These are phyloP conservation scores for Termitomyces sp. DNA, from an alignment of 768 basidiomycete genomes.

Conservation along the genomic window DNA sequence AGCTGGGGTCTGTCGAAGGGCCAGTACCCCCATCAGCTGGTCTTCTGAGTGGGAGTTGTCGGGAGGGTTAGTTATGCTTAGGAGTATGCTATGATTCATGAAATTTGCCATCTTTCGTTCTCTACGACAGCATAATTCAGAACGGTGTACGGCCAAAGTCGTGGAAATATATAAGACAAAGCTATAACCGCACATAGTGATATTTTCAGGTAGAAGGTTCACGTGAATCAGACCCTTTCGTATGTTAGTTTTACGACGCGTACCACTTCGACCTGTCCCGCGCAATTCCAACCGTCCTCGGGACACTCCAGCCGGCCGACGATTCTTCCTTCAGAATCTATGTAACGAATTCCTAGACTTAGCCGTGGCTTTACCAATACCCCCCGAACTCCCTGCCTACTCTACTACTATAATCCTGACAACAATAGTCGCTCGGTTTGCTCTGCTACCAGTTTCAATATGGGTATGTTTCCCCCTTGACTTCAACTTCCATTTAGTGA, in stretches of 20 bases:
- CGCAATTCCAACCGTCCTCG: slow-evolving; percentile 9
- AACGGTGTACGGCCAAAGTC: slow-evolving; percentile 1
- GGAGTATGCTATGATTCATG: slow-evolving; percentile 30
- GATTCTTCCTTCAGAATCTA: slow-evolving; percentile 36
- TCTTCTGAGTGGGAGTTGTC: slow-evolving; percentile 53
- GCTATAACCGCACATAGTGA: no score
- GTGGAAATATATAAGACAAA: not conserved
- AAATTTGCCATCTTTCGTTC: slow-evolving; percentile 27
- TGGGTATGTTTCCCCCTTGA: slow-evolving; percentile 49
- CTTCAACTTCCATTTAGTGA: not conserved
- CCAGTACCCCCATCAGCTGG: slow-evolving; percentile 92
- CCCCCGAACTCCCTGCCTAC: slow-evolving; percentile 63
- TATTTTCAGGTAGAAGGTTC: no score
- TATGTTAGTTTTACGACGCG: slow-evolving; percentile 29
- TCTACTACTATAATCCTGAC: slow-evolving; percentile 70
- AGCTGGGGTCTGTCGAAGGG: slow-evolving; percentile 95
- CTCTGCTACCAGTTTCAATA: slow-evolving; percentile 64
- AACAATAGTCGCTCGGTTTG: slow-evolving; percentile 55
- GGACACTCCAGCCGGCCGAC: slow-evolving; percentile 13
- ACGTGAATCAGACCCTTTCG: slow-evolving; percentile 3
- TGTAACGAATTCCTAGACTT: slow-evolving; percentile 72
- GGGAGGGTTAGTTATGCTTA: slow-evolving; percentile 16
- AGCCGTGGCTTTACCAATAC: slow-evolving; percentile 67
- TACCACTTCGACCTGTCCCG: slow-evolving; percentile 19
- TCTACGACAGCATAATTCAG: slow-evolving; percentile 22